Conservation (phyloP, 2,329 filamentous ascomycete species). For the Escovopsis weberi region DNA sequence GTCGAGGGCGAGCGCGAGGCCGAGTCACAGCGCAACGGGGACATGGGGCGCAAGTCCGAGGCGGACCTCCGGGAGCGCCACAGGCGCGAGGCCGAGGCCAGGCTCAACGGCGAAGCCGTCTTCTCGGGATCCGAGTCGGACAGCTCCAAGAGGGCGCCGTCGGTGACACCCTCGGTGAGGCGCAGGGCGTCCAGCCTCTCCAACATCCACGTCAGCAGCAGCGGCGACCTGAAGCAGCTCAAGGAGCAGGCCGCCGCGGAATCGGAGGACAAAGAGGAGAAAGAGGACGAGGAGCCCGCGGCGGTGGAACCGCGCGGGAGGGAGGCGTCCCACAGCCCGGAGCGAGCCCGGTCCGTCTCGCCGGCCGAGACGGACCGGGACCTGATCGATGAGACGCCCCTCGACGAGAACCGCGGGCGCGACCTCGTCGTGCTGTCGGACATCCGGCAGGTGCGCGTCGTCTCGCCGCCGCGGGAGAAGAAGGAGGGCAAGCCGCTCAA, state of each 20-base stretch:
- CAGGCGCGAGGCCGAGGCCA: constrained; percentile 24
- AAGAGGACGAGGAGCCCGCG: constrained; percentile 6
- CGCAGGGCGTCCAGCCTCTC: constrained; percentile 28
- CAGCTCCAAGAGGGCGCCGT: constrained; percentile 18
- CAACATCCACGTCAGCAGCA: constrained; percentile 23
- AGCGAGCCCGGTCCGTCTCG: constrained; percentile 8
- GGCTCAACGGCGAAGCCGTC: constrained; percentile 20
- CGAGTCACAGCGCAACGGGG: constrained; percentile 8
- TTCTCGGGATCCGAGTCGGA: constrained; percentile 26
- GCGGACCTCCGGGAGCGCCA: constrained; percentile 15
- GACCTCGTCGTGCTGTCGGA: constrained; percentile 22
- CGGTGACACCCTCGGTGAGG: constrained; percentile 17
- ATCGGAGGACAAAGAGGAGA: constrained; percentile 11
- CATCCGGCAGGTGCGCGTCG: constrained; percentile 46
- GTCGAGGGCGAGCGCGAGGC: constrained; percentile 2
- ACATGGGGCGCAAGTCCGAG: constrained; percentile 5
- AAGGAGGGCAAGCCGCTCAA: constrained; percentile 56
- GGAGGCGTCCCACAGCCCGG: constrained; percentile 1
- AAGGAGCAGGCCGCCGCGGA: constrained; percentile 32
- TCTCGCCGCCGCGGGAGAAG: constrained; percentile 54
- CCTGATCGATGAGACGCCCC: constrained; percentile 5
- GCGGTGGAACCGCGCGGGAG: background rate
- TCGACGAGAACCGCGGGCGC: constrained; percentile 26
- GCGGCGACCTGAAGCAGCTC: constrained; percentile 31
- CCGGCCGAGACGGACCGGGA: constrained; percentile 7